phyloP scores from a whole-genome alignment of 495 filamentous ascomycete species.

The Halenospora varia region DNA sequence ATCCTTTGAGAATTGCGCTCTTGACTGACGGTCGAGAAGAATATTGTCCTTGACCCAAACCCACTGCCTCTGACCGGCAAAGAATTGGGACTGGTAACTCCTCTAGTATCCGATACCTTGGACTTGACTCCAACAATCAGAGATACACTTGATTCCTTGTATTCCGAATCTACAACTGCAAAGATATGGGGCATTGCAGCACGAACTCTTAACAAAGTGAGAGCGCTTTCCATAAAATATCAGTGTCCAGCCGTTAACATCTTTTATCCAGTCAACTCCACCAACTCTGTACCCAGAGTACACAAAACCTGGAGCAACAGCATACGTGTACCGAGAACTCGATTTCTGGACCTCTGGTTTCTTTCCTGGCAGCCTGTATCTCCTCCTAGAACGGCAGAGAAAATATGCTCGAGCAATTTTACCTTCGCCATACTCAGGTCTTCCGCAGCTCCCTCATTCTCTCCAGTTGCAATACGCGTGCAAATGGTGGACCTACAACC shows the following conservation, averaged over 20 bases:
- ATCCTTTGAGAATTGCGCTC: too few relatives aligned
- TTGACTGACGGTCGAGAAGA: too few relatives aligned
- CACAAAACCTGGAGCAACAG: constrained; percentile 23
- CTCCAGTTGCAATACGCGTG: too few relatives aligned
- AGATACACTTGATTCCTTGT: too few relatives aligned
- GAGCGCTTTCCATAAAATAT: constrained; percentile 1
- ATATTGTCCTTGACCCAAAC: too few relatives aligned
- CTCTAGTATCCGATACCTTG: too few relatives aligned
- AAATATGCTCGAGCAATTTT: constrained; percentile 6
- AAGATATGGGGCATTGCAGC: too few relatives aligned
- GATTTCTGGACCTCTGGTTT: constrained; percentile 39
- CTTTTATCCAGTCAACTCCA: constrained; percentile 9
- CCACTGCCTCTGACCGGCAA: too few relatives aligned
- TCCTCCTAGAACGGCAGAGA: constrained; percentile 20
- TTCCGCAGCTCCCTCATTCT: constrained; percentile 17
- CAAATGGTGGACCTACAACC: constrained; percentile 32
- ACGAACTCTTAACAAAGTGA: constrained; percentile 3
- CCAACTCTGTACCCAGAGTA: constrained; percentile 29
- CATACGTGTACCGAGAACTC: constrained; percentile 29
- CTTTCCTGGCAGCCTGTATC: constrained; percentile 36
- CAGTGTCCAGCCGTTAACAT: constrained; percentile 8
- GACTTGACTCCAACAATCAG: too few relatives aligned
- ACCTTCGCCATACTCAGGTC: constrained; percentile 1
- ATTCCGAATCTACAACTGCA: constrained; percentile 26
- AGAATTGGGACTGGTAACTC: too few relatives aligned